phyloP scores from a whole-genome alignment of 192 early-diverging fungal genomes.

The Coemansia sp. region DNA sequence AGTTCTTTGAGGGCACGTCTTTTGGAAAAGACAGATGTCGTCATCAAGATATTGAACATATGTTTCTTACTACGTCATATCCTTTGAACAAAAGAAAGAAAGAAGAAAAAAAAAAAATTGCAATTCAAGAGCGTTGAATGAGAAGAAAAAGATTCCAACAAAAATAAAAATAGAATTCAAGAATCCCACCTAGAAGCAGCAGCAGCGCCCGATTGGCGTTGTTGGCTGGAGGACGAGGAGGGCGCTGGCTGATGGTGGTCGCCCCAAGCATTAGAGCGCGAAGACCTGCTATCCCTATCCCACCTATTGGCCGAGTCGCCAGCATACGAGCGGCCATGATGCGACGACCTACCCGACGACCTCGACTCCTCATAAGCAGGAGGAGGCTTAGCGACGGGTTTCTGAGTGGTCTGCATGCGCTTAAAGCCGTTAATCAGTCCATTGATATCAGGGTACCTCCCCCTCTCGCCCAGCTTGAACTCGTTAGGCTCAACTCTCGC shows the following conservation, averaged over 20 bases:
- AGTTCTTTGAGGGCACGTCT: too few relatives aligned
- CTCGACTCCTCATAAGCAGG: background rate
- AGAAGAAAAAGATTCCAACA: background rate
- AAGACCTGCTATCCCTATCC: background rate
- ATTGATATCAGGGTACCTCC: constrained; percentile 66
- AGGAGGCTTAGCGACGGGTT: background rate
- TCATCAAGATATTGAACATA: too few relatives aligned
- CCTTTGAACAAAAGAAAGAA: background rate
- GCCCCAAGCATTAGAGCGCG: background rate
- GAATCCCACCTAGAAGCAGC: constrained; percentile 8
- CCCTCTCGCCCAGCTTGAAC: constrained; percentile 69
- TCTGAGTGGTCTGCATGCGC: constrained; percentile 52
- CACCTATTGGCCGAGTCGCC: background rate
- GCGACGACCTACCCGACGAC: background rate
- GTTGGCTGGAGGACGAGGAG: background rate
- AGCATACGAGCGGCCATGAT: background rate
- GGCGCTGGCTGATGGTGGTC: background rate
- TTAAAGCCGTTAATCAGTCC: constrained; percentile 79
- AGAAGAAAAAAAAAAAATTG: background rate
- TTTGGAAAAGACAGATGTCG: too few relatives aligned
- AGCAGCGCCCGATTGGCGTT: background rate
- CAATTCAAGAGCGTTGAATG: background rate
- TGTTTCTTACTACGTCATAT: background rate
- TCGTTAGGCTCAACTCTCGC: constrained; percentile 78
- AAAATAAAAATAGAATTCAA: background rate